A percentile compares a stretch with the other conserved stretches of the same genome.
These are phyloP conservation scores for Somion occarium DNA, from an alignment of 1,284 basidiomycete species.

Conservation along the genomic window DNA sequence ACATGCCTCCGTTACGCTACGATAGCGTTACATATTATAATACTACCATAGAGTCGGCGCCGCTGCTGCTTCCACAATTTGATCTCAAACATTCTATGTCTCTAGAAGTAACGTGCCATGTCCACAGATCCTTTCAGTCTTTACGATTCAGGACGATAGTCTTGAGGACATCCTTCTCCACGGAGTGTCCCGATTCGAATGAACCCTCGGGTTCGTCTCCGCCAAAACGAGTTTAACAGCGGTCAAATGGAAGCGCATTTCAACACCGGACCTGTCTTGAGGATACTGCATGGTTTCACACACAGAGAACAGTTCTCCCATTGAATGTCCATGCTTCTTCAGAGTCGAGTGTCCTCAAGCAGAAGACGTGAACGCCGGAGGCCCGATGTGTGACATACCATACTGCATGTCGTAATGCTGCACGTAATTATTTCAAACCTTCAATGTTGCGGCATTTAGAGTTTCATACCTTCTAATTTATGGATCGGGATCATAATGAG, in stretches of 20 bases:
- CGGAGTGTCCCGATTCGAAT: constrained; percentile 23
- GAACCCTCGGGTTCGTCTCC: constrained; percentile 24
- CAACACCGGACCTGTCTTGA: constrained; percentile 49
- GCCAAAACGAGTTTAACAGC: constrained; percentile 51
- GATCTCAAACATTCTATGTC: constrained; percentile 45
- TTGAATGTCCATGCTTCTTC: constrained; percentile 40
- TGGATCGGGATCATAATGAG: constrained; percentile 50
- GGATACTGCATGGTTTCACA: constrained; percentile 58
- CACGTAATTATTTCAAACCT: not conserved
- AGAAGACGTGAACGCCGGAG: constrained; percentile 27
- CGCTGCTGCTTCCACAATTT: constrained; percentile 64
- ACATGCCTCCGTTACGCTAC: too few species aligned
- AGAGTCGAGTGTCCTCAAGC: constrained; percentile 30
- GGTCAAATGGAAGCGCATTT: constrained; percentile 61
- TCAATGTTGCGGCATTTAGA: too few species aligned
- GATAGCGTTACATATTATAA: too few species aligned
- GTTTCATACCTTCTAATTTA: constrained; percentile 39
- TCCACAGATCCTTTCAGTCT: constrained; percentile 45
- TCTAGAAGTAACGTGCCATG: constrained; percentile 43
- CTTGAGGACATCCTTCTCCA: constrained; percentile 53
- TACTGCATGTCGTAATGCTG: constrained; percentile 46
- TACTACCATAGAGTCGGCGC: constrained; percentile 57
- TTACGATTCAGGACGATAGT: constrained; percentile 59
- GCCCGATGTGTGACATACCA: constrained; percentile 35
- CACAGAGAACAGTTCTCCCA: constrained; percentile 45